These are phyloP conservation scores for Citrus hindsii DNA, from an alignment of 345 rosid genomes.

Conservation along the genomic window DNA sequence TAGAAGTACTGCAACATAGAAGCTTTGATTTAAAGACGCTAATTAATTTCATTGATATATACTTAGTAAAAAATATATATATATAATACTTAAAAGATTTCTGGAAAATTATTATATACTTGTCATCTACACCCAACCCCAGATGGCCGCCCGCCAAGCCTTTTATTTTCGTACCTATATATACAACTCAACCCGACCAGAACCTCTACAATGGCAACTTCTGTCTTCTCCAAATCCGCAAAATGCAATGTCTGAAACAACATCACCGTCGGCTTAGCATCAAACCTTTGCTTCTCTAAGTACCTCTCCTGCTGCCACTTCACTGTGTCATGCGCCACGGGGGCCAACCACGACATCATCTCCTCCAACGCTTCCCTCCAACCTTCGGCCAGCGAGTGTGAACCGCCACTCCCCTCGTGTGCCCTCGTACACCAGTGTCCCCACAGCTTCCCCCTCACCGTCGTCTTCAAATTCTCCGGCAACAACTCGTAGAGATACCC, in stretches of 20 bases:
- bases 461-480: constrained; percentile 30
- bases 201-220: constrained; percentile 51
- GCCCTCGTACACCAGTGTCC: constrained; percentile 16
- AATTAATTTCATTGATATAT: background rate
- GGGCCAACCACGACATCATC: constrained; percentile 43
- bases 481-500: constrained; percentile 35
- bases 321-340: constrained; percentile 48
- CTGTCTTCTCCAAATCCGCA: constrained; percentile 53
- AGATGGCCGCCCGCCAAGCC: background rate
- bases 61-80: too few species aligned
- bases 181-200: constrained; percentile 54
- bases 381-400: constrained; percentile 23
- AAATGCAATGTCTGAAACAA: constrained; percentile 49
- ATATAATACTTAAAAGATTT: too few species aligned
- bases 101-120: too few species aligned
- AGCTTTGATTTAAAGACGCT: background rate
- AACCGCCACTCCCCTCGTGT: background rate
- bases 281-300: constrained; percentile 41
- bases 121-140: background rate
- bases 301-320: constrained; percentile 52
- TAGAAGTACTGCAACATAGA: background rate
- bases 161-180: constrained; percentile 26
- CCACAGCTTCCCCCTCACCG: constrained; percentile 31
- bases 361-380: constrained; percentile 45
- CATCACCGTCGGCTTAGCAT: constrained; percentile 34